Conservation (phyloP, 2,329 filamentous ascomycete genomes). For the Amesomyces nigricolor region DNA sequence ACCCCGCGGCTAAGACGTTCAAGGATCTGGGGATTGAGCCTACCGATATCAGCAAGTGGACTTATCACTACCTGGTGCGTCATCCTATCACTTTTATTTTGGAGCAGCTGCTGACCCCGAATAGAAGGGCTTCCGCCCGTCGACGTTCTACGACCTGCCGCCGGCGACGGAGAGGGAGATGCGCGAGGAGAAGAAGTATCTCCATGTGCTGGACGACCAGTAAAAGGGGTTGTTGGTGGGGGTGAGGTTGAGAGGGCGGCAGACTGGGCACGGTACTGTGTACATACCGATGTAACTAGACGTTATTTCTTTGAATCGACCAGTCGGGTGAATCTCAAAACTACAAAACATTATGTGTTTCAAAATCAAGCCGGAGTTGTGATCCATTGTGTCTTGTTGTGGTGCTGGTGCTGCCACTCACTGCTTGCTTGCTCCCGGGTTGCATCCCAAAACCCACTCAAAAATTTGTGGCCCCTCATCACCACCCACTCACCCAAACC, state of each 20-base stretch:
- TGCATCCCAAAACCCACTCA: conserved; percentile 3
- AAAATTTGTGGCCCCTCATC: conserved; percentile 11
- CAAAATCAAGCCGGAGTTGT: too few species aligned
- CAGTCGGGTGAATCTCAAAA: too few species aligned
- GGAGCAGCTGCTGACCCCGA: conserved; percentile 32
- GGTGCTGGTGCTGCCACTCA: neutral
- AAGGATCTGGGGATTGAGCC: conserved; percentile 88
- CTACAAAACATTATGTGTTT: conserved; percentile 1
- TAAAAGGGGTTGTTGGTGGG: conserved; percentile 40
- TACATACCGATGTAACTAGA: conserved; percentile 32
- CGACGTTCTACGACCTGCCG: conserved; percentile 85
- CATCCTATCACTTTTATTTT: conserved; percentile 2
- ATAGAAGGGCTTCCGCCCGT: conserved; percentile 85
- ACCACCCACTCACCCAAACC: too few species aligned
- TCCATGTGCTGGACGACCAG: conserved; percentile 83
- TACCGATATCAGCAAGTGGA: conserved; percentile 76
- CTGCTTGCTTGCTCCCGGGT: neutral
- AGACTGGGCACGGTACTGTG: conserved; percentile 23
- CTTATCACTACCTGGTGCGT: conserved; percentile 87
- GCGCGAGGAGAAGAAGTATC: conserved; percentile 90
- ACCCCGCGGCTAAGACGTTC: conserved; percentile 89
- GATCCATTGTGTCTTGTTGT: neutral
- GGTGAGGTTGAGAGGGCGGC: conserved; percentile 1
- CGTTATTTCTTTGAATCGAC: conserved; percentile 24
- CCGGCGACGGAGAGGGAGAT: conserved; percentile 93